Base-by-base conservation (phyloP, 331 rosid species). In the Dryas integrifolia region DNA sequence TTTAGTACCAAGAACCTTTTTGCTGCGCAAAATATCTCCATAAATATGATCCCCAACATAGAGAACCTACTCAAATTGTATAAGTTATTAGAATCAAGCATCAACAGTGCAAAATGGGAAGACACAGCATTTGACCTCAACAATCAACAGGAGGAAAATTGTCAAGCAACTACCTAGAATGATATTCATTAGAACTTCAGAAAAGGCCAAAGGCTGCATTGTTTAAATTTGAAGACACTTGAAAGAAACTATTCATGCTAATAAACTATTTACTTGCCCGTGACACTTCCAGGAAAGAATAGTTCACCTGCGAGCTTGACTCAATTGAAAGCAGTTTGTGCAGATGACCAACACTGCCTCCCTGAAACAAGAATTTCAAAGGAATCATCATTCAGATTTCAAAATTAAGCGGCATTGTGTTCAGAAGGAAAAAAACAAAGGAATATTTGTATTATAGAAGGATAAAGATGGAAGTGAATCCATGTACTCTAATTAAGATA, bases 1-100 rank as follows among this genome's bases (percentile, higher is more conserved):
- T 55, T 24, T 76, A 50, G 65, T 92, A 95, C 99, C 98, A 69
- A 92, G 97, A 90, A 90, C 96, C 86, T 95, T 95, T 85, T 92
- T 92, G 93, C 98, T 92, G 43, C 99, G 92, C 69, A 95, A 82
- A 79, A 95, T 92, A 81, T 95, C 99, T 82, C 99, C 99, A 64
- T 95, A 95, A 73, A 95, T 92, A 80, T 92, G 99, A 83, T 95
- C 99, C 69, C 99, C 98, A 79, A 92, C 99, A 78, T 95, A 95
- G 50, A 95, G 90, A 92, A 95, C 99, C 99, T 95, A 74, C 58
- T 41, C 6, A 62, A 77, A 72, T 58, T 72, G 7, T n/a, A 38
- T 0, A 68, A 26, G 16, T 12, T 14, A 57, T 35, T 63, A 4
- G 5, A 64, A 50, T 39, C n/a, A 7, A 61, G 58, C 21, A 48